Percentiles rank a stretch among this genome's conserved stretches.
phyloP scores from a whole-genome alignment of 2,329 filamentous ascomycete species.

The Ophiostoma quercus region DNA sequence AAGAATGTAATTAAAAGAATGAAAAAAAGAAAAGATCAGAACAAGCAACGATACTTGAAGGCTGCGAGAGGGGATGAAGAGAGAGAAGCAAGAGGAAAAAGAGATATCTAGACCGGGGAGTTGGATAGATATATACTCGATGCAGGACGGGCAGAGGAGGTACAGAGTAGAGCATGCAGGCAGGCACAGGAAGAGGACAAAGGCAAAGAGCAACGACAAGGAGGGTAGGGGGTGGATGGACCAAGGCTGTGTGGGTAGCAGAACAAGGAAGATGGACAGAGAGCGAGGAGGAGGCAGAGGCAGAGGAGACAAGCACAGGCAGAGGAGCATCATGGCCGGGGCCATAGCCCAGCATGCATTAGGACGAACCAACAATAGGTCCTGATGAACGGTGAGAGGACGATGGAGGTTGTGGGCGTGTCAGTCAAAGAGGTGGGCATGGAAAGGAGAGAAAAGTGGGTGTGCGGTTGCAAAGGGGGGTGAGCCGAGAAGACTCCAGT shows the following conservation, averaged over 20 bases:
- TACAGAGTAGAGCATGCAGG: background rate
- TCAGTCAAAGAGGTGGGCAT: conserved; percentile 18
- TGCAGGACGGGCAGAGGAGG: background rate
- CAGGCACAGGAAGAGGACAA: background rate
- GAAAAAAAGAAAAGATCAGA: conserved; percentile 19
- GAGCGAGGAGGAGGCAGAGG: background rate
- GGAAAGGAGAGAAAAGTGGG: conserved; percentile 18
- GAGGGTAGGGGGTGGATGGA: background rate
- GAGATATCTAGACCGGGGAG: conserved; percentile 13
- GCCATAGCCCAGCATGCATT: conserved; percentile 7
- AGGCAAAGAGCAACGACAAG: background rate
- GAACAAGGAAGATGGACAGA: background rate
- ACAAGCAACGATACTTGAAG: conserved; percentile 20
- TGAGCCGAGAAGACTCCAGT: conserved; percentile 9
- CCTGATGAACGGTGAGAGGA: conserved; percentile 4
- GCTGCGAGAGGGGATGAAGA: conserved; percentile 24
- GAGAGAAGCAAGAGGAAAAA: conserved; percentile 15
- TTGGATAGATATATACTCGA: conserved; percentile 23
- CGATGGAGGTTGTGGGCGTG: conserved; percentile 9
- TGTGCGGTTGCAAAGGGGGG: conserved; percentile 15
- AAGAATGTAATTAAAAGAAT: conserved; percentile 27
- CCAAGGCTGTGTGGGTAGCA: background rate
- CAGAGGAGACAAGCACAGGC: background rate
- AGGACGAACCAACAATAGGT: conserved; percentile 9
- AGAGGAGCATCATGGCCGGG: conserved; percentile 19